Conservation (phyloP, 441 rosid genomes). For the Croton laevigatus region DNA sequence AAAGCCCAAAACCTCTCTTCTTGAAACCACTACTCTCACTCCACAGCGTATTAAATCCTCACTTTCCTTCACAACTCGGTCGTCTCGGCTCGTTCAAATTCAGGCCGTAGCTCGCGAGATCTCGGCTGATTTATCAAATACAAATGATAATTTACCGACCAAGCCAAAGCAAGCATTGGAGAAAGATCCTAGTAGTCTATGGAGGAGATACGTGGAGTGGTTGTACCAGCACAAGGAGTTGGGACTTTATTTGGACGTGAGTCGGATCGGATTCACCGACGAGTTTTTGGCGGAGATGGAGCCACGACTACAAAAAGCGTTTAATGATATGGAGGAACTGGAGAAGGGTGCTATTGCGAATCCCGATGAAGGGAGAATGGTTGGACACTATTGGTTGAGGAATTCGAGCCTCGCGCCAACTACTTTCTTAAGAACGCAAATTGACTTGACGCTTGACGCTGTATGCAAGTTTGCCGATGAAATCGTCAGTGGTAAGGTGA, state of each 20-base stretch:
- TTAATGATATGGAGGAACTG: conserved; percentile 74
- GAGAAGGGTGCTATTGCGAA: conserved; percentile 94
- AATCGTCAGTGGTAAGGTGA: conserved; percentile 81
- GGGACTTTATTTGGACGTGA: conserved; percentile 78
- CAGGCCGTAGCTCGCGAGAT: conserved; percentile 58
- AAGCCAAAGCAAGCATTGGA: conserved; percentile 43
- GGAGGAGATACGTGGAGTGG: conserved; percentile 91
- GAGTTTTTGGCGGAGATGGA: conserved; percentile 77
- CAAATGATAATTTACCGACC: conserved; percentile 28
- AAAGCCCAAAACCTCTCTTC: conserved; percentile 34
- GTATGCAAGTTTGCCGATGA: conserved; percentile 66
- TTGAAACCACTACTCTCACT: conserved; percentile 25
- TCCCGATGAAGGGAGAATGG: conserved; percentile 99
- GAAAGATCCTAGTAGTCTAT: conserved; percentile 59
- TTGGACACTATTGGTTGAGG: conserved; percentile 94
- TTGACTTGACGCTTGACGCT: conserved; percentile 63
- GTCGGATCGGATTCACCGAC: conserved; percentile 79
- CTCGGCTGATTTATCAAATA: conserved; percentile 38
- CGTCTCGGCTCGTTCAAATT: conserved; percentile 20
- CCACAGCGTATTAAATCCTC: conserved; percentile 21
- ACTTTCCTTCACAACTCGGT: conserved; percentile 29
- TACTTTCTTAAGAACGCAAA: conserved; percentile 48
- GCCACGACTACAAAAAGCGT: conserved; percentile 60
- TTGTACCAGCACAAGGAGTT: conserved; percentile 88
- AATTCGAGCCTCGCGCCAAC: conserved; percentile 67